These are phyloP conservation scores for Truncatella angustata DNA, from an alignment of 2,329 filamentous ascomycete species.

Conservation along the genomic window DNA sequence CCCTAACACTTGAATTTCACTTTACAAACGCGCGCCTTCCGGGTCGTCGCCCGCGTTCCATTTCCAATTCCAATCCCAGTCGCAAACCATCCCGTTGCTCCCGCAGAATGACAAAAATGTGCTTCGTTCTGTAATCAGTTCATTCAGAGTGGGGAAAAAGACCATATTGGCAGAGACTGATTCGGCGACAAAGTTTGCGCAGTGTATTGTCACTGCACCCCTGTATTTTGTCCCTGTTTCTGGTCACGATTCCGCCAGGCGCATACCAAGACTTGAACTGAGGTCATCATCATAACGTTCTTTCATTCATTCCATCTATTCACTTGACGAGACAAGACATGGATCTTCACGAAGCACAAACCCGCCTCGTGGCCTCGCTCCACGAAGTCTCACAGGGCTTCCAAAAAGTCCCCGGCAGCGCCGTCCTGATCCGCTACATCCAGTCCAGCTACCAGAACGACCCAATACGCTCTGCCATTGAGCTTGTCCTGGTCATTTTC, in stretches of 20 bases:
- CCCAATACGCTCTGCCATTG: conserved; percentile 87
- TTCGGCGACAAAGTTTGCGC: background rate
- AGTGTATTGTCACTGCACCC: no score
- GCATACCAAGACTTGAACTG: background rate
- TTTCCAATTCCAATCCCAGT: no score
- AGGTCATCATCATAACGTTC: no score
- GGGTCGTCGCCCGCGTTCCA: background rate
- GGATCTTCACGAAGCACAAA: conserved; percentile 63
- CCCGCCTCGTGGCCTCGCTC: conserved; percentile 49
- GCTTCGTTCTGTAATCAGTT: background rate
- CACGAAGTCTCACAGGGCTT: conserved; percentile 63
- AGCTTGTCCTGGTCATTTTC: conserved; percentile 91
- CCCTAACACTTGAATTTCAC: no score
- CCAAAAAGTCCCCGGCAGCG: conserved; percentile 88
- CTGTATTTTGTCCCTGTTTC: background rate
- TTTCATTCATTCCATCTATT: background rate
- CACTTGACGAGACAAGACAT: conserved; percentile 34
- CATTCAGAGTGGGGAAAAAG: background rate
- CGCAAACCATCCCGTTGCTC: no score
- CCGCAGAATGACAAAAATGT: background rate
- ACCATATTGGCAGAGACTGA: background rate
- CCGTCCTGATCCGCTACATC: conserved; percentile 92
- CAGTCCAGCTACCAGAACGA: conserved; percentile 98
- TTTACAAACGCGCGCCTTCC: background rate
- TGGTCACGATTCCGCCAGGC: no score